Evolutionary conservation across 2,329 filamentous ascomycete genomes (phyloP).

Genomic region (Paramyrothecium roridum): DNA sequence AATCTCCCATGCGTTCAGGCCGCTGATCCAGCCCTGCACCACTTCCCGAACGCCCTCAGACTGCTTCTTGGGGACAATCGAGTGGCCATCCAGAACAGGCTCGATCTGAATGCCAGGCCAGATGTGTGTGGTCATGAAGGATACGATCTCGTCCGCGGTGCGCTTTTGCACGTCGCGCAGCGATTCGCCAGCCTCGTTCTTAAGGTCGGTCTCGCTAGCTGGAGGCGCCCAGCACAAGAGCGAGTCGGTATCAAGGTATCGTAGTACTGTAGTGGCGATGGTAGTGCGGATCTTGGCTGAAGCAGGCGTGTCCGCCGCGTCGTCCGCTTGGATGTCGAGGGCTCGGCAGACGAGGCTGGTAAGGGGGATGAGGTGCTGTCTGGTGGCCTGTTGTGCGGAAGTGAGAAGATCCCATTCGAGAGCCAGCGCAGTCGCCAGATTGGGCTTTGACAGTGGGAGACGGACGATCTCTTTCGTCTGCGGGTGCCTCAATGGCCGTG

Average conservation of each 20-base stretch:
- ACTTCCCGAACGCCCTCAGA: slow-evolving; percentile 71
- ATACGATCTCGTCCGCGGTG: slow-evolving; percentile 67
- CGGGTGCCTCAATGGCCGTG: slow-evolving; percentile 74
- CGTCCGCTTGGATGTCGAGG: slow-evolving; percentile 72
- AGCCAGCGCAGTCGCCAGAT: slow-evolving; percentile 81
- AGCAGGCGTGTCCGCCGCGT: slow-evolving; percentile 33
- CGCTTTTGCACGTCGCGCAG: slow-evolving; percentile 71
- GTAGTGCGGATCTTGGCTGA: slow-evolving; percentile 55
- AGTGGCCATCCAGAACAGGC: slow-evolving; percentile 76
- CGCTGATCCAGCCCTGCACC: slow-evolving; percentile 72
- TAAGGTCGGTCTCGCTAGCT: slow-evolving; percentile 43
- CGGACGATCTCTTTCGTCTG: slow-evolving; percentile 68
- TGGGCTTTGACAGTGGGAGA: slow-evolving; percentile 70
- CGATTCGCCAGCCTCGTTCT: slow-evolving; percentile 48
- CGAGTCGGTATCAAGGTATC: slow-evolving; percentile 89
- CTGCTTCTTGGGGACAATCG: slow-evolving; percentile 75
- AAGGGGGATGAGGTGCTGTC: slow-evolving; percentile 83
- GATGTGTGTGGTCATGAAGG: slow-evolving; percentile 66
- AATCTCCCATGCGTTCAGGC: slow-evolving; percentile 74
- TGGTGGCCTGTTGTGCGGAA: slow-evolving; percentile 78
- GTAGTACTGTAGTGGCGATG: slow-evolving; percentile 68
- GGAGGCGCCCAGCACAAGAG: slow-evolving; percentile 81
- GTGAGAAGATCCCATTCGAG: slow-evolving; percentile 89
- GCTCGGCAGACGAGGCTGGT: slow-evolving; percentile 83
- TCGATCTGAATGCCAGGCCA: slow-evolving; percentile 80